phyloP scores from a whole-genome alignment of 129 eudicot genomes.

The Calendula officinalis region DNA sequence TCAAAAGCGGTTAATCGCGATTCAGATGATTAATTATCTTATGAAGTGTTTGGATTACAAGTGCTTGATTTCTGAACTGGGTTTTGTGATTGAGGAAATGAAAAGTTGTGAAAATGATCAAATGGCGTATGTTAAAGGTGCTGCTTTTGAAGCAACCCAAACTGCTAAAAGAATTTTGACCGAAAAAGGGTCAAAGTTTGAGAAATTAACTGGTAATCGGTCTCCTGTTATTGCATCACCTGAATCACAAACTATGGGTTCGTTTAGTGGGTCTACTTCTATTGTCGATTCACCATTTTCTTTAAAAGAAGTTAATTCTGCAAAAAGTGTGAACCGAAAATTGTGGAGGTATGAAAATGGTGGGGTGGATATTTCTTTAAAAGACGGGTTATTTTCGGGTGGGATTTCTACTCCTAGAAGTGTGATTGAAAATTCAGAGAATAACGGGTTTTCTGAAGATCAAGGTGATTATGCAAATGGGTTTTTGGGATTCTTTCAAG shows the following conservation, averaged over 20 bases:
- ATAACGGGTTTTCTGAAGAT: conserved; percentile 17
- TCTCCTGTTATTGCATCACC: conserved; percentile 53
- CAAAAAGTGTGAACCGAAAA: conserved; percentile 54
- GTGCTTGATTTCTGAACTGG: conserved; percentile 63
- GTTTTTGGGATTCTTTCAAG: conserved; percentile 50
- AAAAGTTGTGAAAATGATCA: conserved; percentile 46
- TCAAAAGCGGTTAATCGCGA: conserved; percentile 65
- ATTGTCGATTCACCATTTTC: conserved; percentile 57
- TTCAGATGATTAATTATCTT: conserved; percentile 73
- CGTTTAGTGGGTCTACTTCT: conserved; percentile 47
- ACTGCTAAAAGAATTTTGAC: conserved; percentile 58
- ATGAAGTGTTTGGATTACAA: conserved; percentile 81
- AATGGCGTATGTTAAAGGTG: conserved; percentile 52
- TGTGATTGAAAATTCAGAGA: conserved; percentile 25
- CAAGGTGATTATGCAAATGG: conserved; percentile 34
- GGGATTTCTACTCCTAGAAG: conserved; percentile 32
- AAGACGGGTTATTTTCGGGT: conserved; percentile 55
- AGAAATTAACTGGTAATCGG: conserved; percentile 35
- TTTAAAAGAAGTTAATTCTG: conserved; percentile 22
- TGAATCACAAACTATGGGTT: conserved; percentile 23
- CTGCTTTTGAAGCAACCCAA: conserved; percentile 77
- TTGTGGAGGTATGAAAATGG: conserved; percentile 62
- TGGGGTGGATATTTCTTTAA: conserved; percentile 51
- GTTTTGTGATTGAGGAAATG: conserved; percentile 65
- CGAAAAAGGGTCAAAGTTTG: conserved; percentile 48